Evolutionary conservation across 495 filamentous ascomycete genomes (phyloP), one percentile per base, ranked within the genome.

Genomic region (Podospora australis): DNA sequence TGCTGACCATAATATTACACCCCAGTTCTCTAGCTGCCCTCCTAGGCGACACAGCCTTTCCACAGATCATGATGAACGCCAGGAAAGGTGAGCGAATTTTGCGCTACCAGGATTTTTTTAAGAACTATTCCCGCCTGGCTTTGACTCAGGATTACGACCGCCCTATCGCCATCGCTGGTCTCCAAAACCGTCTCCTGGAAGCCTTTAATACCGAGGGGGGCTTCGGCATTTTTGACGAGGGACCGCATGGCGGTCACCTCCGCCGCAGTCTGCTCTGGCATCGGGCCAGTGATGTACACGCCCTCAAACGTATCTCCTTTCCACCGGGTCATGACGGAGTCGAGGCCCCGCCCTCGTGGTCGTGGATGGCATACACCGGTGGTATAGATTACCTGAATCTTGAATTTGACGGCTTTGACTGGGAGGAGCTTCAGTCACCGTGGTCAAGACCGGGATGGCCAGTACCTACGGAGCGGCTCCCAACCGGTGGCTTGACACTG

Each of bases 21-120:
- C 16, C 30, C 24, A 70, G 66, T 44, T 41, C 49, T 8, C 55
- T 58, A 6, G 53, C 63, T 21, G 46, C 49, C 2, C 66, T 70
- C 35, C 54, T 70, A 2, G 64, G 61, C 0, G 69, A 71, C 36
- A 45, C 69, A 0, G 47, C 62, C 34, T 71, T 71, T 36, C 70
- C 71, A 0, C 40, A 60, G 6, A 39, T 50, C 2, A 19, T 25
- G 21, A 6, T 35, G 28, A 34, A 9, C 13, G 3, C 49, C 14
- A 44, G 8, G 50, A 50, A 26, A 60, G 54, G 45, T 16, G 49
- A 24, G n/a, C 44, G 23, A 11, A 63, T 65, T 24, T 36, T 54
- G 1, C 49, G 60, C 30, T 60, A 60, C 46, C 57, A 69, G 39
- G 41, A 39, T 6, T 44, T 69, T 0, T 71, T 64, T 44, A 35